Evolutionary conservation across 129 eudicot species (phyloP), one percentile per base, ranked within the genome.

Genomic region (Centella asiatica): DNA sequence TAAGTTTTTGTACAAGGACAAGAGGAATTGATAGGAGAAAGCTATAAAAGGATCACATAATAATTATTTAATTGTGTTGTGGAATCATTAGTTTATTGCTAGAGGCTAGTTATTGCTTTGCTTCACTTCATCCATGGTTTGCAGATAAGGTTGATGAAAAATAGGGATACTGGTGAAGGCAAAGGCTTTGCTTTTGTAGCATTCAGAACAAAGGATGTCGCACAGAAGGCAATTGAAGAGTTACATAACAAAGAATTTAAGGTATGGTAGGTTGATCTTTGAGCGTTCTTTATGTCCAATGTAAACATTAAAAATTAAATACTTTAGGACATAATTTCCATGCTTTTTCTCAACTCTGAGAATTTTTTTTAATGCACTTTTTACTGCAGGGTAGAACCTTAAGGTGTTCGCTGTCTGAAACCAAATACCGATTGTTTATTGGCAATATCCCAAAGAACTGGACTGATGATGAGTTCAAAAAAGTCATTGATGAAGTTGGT

Each of bases 111-210:
- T 18, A 6, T 34, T 20, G 33, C 53, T 20, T 14, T 63, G 5
- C 9, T 34, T 42, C 2, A 76, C 8, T 22, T 22, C 50, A 13
- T 47, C 27, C 23, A 54, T 62, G 20, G 24, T 29, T 54, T 67
- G 74, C 82, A 92, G 98, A 75, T 85, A 51, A 80, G 89, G 72
- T 75, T 92, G 72, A 79, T 86, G 95, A 92, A 81, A 61, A 87
- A 92, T 65, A 80, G 75, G 70, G 99, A 92, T 57, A 92, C 96
- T 55, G 95, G 95, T 69, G 99, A 92, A 63, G 72, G 80, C 54
- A 84, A 85, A 69, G 99, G 99, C 32, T 92, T 82, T 84, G 96
- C 99, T 22, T 92, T 92, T 82, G 95, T 92, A 20, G 95, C 92
- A 28, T 92, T 81, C 64, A 80, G 47, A 73, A 87, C 95, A 12